Evolutionary conservation across 2,329 filamentous ascomycete genomes (phyloP).

Genomic region (Apiospora koreana): DNA sequence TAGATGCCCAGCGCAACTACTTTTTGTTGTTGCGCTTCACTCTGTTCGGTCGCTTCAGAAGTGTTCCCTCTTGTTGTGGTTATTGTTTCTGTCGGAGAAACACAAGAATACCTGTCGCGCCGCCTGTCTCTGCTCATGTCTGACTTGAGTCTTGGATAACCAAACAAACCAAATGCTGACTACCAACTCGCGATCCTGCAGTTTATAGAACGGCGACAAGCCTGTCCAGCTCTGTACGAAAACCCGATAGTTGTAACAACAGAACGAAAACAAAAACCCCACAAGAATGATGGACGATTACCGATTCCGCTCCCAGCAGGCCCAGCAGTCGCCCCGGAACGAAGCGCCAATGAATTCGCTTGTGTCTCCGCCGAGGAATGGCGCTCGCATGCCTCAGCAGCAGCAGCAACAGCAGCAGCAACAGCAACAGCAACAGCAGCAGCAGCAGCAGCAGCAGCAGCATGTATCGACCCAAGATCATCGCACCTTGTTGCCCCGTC

Average conservation of each 20-base stretch:
- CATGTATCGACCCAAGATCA: conserved; percentile 62
- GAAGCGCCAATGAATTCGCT: conserved; percentile 75
- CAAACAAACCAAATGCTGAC: conserved; percentile 9
- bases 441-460: conserved; percentile 42
- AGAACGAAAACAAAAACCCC: conserved; percentile 40
- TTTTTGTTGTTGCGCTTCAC: not conserved
- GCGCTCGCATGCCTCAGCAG: conserved; percentile 58
- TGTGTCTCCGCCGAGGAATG: conserved; percentile 72
- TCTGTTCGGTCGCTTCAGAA: not conserved
- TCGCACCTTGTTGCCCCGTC: conserved; percentile 78
- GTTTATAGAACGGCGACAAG: conserved; percentile 39
- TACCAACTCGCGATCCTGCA: conserved; percentile 23
- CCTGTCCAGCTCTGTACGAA: conserved; percentile 43
- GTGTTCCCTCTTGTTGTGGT: conserved; percentile 1
- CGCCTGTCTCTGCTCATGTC: not conserved
- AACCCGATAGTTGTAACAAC: conserved; percentile 35
- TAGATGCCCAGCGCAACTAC: not conserved
- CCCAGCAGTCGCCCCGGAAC: conserved; percentile 75
- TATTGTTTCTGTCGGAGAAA: conserved; percentile 4
- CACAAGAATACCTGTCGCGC: not conserved
- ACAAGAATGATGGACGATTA: conserved; percentile 71
- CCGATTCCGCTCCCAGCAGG: conserved; percentile 60
- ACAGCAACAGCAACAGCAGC: conserved; percentile 38
- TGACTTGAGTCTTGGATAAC: not conserved
- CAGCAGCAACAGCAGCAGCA: conserved; percentile 48